These are phyloP conservation scores for Penicillium sumatraense DNA, from an alignment of 2,329 filamentous ascomycete species.

Conservation along the genomic window DNA sequence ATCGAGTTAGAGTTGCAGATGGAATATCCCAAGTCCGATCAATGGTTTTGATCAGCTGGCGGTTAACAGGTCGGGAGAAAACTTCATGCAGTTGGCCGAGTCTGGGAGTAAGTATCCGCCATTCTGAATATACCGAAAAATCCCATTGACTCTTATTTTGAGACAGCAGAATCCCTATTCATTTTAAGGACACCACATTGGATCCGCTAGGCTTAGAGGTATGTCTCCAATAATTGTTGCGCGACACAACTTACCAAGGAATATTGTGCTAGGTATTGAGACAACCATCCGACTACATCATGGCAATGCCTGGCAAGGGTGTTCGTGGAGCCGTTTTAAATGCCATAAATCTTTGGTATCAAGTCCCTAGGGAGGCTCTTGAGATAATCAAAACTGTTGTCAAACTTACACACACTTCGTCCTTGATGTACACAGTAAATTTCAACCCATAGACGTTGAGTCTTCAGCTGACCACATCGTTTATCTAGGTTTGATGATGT, in stretches of 20 bases:
- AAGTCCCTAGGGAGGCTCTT: not conserved
- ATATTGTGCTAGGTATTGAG: not conserved
- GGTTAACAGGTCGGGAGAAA: too few species aligned
- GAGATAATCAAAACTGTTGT: not conserved
- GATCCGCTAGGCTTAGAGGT: not conserved
- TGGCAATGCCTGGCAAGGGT: conserved; percentile 4
- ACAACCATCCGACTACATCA: not conserved
- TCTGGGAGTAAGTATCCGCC: not conserved
- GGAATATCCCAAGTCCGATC: too few species aligned
- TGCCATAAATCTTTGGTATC: conserved; percentile 5
- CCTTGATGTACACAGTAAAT: not conserved
- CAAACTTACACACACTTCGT: not conserved
- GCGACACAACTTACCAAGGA: too few species aligned
- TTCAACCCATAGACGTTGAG: not conserved
- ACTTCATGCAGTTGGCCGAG: too few species aligned
- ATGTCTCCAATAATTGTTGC: not conserved
- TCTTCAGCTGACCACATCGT: not conserved
- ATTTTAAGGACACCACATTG: not conserved
- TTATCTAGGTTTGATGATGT: conserved; percentile 4
- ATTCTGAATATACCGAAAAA: not conserved
- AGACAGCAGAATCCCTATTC: not conserved
- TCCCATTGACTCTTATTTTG: not conserved
- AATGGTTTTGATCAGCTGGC: too few species aligned
- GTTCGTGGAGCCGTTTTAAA: not conserved
- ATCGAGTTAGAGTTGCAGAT: not conserved